phyloP scores from a whole-genome alignment of 306 rosid species.

The Quercus aquifolioides region DNA sequence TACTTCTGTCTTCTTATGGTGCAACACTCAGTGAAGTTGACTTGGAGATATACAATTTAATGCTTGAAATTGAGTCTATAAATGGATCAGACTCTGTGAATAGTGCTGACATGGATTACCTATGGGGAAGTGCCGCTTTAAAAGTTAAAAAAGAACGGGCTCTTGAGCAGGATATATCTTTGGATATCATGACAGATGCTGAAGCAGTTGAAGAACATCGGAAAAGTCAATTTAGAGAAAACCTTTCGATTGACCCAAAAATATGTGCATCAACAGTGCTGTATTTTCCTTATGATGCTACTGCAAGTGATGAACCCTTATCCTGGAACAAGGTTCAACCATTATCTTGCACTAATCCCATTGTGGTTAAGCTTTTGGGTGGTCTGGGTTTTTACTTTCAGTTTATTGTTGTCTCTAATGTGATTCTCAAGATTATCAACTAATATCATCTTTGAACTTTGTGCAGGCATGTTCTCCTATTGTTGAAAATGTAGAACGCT shows the following conservation, averaged over 20 bases:
- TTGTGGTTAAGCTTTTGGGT: neutral
- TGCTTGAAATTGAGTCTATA: constrained; percentile 59
- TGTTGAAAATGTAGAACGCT: constrained; percentile 39
- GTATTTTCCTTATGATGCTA: constrained; percentile 64
- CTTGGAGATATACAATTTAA: constrained; percentile 56
- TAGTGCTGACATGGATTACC: constrained; percentile 35
- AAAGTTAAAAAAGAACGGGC: constrained; percentile 37
- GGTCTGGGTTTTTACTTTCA: neutral
- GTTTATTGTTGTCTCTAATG: neutral
- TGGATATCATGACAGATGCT: constrained; percentile 36
- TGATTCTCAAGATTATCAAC: neutral
- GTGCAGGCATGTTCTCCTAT: constrained; percentile 39
- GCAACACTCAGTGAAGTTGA: constrained; percentile 62
- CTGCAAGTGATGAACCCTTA: constrained; percentile 39
- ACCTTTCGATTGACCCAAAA: constrained; percentile 68
- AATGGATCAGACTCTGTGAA: constrained; percentile 31
- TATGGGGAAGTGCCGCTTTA: constrained; percentile 54
- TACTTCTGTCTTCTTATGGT: constrained; percentile 66
- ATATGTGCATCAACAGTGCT: constrained; percentile 71
- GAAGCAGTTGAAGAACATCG: constrained; percentile 55
- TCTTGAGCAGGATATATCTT: constrained; percentile 31
- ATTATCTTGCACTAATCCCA: neutral
- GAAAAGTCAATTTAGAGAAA: constrained; percentile 63
- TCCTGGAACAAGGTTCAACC: constrained; percentile 28
- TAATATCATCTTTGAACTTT: constrained; percentile 3